These are phyloP conservation scores for Colletotrichum chlorophyti DNA, from an alignment of 2,329 filamentous ascomycete species.

Conservation along the genomic window DNA sequence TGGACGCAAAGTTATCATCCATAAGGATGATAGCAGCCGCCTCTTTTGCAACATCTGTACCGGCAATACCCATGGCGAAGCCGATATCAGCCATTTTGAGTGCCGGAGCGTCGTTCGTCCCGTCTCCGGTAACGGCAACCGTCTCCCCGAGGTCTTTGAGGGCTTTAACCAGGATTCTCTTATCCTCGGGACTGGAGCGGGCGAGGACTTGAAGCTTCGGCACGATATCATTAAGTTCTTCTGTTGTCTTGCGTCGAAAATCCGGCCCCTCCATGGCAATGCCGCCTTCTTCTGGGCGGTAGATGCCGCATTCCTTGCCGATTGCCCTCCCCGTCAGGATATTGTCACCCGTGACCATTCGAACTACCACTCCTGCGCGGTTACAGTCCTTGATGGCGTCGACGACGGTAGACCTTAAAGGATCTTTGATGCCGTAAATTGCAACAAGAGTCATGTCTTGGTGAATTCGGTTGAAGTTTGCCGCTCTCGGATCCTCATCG, in stretches of 20 bases:
- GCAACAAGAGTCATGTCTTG: slow-evolving; percentile 47
- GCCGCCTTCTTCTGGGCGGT: slow-evolving; percentile 50
- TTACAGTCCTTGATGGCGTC: slow-evolving; percentile 69
- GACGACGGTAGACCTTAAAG: slow-evolving; percentile 67
- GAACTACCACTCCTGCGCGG: slow-evolving; percentile 69
- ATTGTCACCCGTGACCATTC: slow-evolving; percentile 65
- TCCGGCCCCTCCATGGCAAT: slow-evolving; percentile 58
- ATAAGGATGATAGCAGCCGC: slow-evolving; percentile 67
- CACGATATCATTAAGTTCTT: slow-evolving; percentile 57
- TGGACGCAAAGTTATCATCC: slow-evolving; percentile 69
- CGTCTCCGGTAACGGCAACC: slow-evolving; percentile 71
- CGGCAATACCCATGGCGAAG: slow-evolving; percentile 72
- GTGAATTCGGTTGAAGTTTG: slow-evolving; percentile 57
- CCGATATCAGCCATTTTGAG: slow-evolving; percentile 72
- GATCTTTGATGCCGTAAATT: slow-evolving; percentile 71
- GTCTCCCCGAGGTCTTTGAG: slow-evolving; percentile 71
- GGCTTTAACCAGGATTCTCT: slow-evolving; percentile 68
- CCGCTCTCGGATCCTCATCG: slow-evolving; percentile 63
- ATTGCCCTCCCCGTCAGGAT: slow-evolving; percentile 52
- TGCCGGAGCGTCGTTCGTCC: slow-evolving; percentile 71
- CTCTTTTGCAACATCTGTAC: slow-evolving; percentile 70
- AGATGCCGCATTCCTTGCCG: slow-evolving; percentile 49
- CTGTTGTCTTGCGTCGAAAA: slow-evolving; percentile 63
- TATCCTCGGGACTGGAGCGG: slow-evolving; percentile 74
- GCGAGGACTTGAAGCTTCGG: slow-evolving; percentile 72